A percentile compares a stretch with the other conserved stretches of the same genome.
Conservation (phyloP, 495 filamentous ascomycete species). For the Aspergillus diversus region DNA sequence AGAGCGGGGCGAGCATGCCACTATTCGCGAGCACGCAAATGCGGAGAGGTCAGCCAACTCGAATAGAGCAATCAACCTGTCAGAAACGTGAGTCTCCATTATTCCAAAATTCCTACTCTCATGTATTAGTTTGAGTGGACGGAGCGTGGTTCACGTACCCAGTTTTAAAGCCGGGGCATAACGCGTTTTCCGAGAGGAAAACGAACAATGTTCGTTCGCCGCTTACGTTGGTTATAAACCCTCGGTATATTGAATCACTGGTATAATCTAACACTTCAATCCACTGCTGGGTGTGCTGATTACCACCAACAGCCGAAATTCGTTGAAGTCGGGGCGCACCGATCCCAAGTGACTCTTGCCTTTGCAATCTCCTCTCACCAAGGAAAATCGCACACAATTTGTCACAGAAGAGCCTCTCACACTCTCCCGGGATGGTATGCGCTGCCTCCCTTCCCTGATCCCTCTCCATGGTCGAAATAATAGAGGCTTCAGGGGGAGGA, state of each 20-base stretch:
- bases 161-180: conserved; percentile 79
- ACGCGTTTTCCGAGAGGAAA: conserved; percentile 75
- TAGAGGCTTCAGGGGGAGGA: conserved; percentile 76
- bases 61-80: conserved; percentile 84
- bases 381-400: conserved; percentile 88
- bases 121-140: neutral
- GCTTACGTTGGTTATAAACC: conserved; percentile 68
- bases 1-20: conserved; percentile 77
- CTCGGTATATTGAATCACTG: conserved; percentile 79
- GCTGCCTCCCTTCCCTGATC: conserved; percentile 82
- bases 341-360: conserved; percentile 76
- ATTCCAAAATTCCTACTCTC: neutral
- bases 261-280: conserved; percentile 91
- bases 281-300: conserved; percentile 54
- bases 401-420: conserved; percentile 99
- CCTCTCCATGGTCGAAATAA: conserved; percentile 62
- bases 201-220: conserved; percentile 78
- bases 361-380: conserved; percentile 79
- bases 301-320: conserved; percentile 28
- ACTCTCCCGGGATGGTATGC: conserved; percentile 96
- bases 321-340: conserved; percentile 56
- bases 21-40: conserved; percentile 74
- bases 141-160: conserved; percentile 60
- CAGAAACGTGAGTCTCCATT: neutral
- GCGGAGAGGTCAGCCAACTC: conserved; percentile 73